phyloP scores from a whole-genome alignment of 2,329 filamentous ascomycete genomes.

The Xylariaceae sp. region DNA sequence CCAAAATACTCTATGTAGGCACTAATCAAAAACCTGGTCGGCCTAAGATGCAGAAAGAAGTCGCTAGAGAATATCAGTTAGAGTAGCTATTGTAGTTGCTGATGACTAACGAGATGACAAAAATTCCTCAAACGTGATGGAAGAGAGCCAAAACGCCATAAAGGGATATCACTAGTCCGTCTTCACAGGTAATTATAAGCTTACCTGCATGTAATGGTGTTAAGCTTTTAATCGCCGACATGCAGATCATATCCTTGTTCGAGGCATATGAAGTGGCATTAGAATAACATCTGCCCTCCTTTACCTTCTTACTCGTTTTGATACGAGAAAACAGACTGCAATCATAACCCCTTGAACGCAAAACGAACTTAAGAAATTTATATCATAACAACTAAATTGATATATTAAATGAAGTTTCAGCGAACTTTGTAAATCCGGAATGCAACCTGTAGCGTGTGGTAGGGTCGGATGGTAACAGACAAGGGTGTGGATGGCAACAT shows the following conservation, averaged over 20 bases:
- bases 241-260: neutral
- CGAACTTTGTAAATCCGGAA: neutral
- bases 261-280: neutral
- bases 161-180: neutral
- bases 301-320: too few species aligned
- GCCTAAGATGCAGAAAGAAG: too few species aligned
- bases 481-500: conserved; percentile 12
- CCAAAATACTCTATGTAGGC: too few species aligned
- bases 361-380: too few species aligned
- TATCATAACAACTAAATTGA: too few species aligned
- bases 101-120: neutral
- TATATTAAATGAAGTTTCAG: too few species aligned
- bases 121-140: neutral
- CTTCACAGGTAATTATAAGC: conserved; percentile 3
- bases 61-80: too few species aligned
- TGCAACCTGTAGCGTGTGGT: neutral
- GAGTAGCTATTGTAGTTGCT: too few species aligned
- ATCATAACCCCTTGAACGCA: too few species aligned
- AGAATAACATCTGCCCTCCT: too few species aligned
- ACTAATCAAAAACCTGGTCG: too few species aligned
- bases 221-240: conserved; percentile 4
- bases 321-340: too few species aligned
- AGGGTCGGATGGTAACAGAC: conserved; percentile 17
- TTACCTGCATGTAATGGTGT: conserved; percentile 10
- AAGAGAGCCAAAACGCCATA: neutral